These are phyloP conservation scores for Cnidoscolus chayamansa DNA, from an alignment of 441 rosid species.

Conservation along the genomic window DNA sequence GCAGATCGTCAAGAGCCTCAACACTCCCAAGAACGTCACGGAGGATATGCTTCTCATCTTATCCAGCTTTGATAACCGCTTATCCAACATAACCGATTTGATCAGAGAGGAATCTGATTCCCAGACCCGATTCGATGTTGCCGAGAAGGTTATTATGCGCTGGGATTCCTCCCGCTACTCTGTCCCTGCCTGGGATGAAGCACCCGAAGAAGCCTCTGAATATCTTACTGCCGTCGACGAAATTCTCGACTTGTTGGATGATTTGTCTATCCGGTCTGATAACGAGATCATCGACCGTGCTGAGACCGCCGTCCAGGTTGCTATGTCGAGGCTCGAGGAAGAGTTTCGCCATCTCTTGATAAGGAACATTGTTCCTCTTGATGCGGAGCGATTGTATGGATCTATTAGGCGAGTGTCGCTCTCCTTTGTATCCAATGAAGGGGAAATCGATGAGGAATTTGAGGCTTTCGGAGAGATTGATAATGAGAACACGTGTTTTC, in stretches of 20 bases:
- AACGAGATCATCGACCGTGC: conserved; percentile 70
- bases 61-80: conserved; percentile 90
- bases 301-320: conserved; percentile 77
- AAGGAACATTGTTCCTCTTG: conserved; percentile 75
- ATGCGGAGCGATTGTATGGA: conserved; percentile 64
- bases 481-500: conserved; percentile 56
- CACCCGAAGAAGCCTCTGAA: conserved; percentile 60
- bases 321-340: conserved; percentile 89
- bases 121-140: conserved; percentile 38
- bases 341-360: conserved; percentile 79
- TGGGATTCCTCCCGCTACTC: conserved; percentile 45
- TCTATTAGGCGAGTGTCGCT: conserved; percentile 73
- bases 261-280: conserved; percentile 41
- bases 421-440: conserved; percentile 50
- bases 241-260: conserved; percentile 51
- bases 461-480: conserved; percentile 68
- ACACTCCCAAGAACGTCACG: conserved; percentile 81
- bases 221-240: conserved; percentile 75
- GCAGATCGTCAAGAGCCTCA: conserved; percentile 91
- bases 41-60: conserved; percentile 93
- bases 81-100: conserved; percentile 81
- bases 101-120: conserved; percentile 34
- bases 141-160: conserved; percentile 45
- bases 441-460: conserved; percentile 61
- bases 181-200: conserved; percentile 56